These are phyloP conservation scores for Physcomitrellopsis africana DNA, from an alignment of 225 moss, liverwort and hornwort genomes.

Conservation along the genomic window DNA sequence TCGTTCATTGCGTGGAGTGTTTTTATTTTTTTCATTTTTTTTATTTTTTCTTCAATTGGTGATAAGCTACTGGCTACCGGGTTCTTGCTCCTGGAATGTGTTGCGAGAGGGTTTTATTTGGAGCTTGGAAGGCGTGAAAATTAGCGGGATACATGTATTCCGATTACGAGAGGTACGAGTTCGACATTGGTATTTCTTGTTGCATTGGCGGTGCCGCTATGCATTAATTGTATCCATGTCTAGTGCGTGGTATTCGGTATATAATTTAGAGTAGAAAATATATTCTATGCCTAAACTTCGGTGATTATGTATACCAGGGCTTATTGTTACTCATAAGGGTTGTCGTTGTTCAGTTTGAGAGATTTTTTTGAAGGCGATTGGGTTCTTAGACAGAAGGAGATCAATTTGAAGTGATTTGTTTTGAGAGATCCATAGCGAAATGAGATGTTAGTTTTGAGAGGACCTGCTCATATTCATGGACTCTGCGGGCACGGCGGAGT, in stretches of 20 bases:
- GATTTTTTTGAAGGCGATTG: neutral
- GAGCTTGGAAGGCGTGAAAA: conserved; percentile 1
- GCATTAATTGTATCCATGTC: neutral
- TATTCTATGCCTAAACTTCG: conserved; percentile 1
- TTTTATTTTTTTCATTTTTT: neutral
- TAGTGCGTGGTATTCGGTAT: neutral
- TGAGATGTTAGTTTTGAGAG: neutral
- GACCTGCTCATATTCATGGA: neutral
- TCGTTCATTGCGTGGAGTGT: neutral
- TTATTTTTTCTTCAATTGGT: neutral
- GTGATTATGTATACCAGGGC: conserved; percentile 4
- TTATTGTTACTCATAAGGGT: neutral
- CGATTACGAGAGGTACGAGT: neutral
- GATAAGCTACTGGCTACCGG: neutral
- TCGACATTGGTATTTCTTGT: neutral
- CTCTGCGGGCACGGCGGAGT: neutral
- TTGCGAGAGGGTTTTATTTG: neutral
- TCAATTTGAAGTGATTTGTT: conserved; percentile 1
- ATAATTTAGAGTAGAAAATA: neutral
- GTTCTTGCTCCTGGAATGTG: neutral
- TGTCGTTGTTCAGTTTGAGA: neutral
- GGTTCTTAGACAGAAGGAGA: neutral
- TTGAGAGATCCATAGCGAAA: neutral
- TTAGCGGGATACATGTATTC: conserved; percentile 1
- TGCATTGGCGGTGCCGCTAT: neutral